These are phyloP conservation scores for Malassezia slooffiae DNA, from an alignment of 1,284 basidiomycete genomes.

Conservation along the genomic window DNA sequence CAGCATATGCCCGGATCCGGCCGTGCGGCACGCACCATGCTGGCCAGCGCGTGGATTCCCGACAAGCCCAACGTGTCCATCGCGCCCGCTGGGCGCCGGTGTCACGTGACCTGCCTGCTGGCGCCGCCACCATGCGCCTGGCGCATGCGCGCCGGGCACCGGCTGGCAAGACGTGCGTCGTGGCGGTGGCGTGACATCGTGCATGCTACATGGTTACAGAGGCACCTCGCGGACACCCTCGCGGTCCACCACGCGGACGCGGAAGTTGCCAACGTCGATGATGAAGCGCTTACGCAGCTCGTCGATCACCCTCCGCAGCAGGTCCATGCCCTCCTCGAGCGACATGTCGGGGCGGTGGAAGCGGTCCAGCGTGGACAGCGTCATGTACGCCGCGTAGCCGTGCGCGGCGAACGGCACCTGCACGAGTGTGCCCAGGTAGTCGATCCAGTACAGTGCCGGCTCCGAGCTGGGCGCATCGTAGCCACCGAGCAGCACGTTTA, in stretches of 20 bases:
- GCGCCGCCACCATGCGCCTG: too few species aligned
- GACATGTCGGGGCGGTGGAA: constrained; percentile 66
- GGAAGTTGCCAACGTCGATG: constrained; percentile 69
- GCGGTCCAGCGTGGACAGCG: constrained; percentile 74
- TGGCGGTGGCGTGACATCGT: too few species aligned
- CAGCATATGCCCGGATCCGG: too few species aligned
- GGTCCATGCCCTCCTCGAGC: constrained; percentile 72
- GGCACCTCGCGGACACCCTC: constrained; percentile 72
- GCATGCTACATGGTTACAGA: constrained; percentile 48
- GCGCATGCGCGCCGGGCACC: too few species aligned
- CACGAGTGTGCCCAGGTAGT: constrained; percentile 81
- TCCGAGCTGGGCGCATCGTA: constrained; percentile 60
- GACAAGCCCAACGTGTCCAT: too few species aligned
- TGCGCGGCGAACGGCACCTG: constrained; percentile 88
- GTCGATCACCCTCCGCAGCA: constrained; percentile 71
- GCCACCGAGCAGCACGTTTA: constrained; percentile 85
- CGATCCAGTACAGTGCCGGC: constrained; percentile 84
- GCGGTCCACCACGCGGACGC: constrained; percentile 80
- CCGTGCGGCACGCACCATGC: too few species aligned
- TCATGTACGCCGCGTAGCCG: constrained; percentile 88
- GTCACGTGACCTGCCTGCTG: too few species aligned
- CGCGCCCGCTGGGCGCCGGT: too few species aligned
- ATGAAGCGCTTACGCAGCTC: constrained; percentile 67
- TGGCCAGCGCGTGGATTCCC: too few species aligned
- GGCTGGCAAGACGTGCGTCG: too few species aligned